Evolutionary conservation across 2,329 filamentous ascomycete species (phyloP).

Genomic region (Calonectria pseudoturangicola): DNA sequence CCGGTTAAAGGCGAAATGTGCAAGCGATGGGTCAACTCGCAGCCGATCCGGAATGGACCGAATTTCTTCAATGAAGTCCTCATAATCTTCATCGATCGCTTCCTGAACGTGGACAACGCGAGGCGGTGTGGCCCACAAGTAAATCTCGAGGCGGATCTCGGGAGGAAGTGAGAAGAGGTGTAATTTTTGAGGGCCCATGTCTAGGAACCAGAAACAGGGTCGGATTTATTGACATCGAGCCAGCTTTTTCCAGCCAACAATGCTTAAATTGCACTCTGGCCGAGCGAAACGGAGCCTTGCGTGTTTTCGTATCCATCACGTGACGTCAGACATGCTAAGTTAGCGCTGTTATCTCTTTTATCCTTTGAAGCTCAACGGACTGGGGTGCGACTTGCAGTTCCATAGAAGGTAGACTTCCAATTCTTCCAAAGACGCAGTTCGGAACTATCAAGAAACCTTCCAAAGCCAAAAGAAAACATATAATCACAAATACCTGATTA

Average conservation of each 20-base stretch:
- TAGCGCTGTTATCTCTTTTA: too few relatives aligned
- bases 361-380: too few relatives aligned
- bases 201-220: neutral
- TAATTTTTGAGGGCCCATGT: neutral
- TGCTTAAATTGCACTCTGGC: neutral
- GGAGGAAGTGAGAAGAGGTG: neutral
- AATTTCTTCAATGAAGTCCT: neutral
- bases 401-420: too few relatives aligned
- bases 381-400: too few relatives aligned
- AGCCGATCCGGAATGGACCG: neutral
- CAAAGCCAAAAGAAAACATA: too few relatives aligned
- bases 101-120: neutral
- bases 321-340: too few relatives aligned
- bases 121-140: neutral
- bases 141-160: slow-evolving; percentile 1
- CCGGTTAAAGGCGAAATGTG: neutral
- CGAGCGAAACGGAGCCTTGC: too few relatives aligned
- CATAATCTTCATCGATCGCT: neutral
- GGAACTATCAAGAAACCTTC: too few relatives aligned
- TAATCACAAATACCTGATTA: too few relatives aligned
- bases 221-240: neutral
- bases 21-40: neutral
- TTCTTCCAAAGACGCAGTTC: too few relatives aligned
- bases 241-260: neutral
- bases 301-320: too few relatives aligned